Conservation (phyloP, 2,329 filamentous ascomycete genomes). For the Nigrospora sphaerica region DNA sequence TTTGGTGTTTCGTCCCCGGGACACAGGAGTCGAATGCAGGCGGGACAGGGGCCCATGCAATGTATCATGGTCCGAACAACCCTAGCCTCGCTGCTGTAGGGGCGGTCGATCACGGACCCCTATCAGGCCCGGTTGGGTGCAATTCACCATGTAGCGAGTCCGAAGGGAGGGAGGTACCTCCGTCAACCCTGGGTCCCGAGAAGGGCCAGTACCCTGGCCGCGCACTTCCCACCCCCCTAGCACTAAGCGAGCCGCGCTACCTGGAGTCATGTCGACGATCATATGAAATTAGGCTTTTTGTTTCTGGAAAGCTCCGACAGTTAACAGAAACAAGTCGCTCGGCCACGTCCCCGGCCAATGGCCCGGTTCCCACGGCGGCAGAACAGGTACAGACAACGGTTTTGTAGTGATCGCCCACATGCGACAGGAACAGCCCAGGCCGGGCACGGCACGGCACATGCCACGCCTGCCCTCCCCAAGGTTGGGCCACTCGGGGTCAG, state of each 20-base stretch:
- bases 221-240: slow-evolving; percentile 14
- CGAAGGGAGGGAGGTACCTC: not conserved
- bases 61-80: too few relatives aligned
- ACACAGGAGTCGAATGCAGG: not conserved
- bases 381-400: too few relatives aligned
- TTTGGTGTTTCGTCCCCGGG: slow-evolving; percentile 1
- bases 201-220: slow-evolving; percentile 11
- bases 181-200: slow-evolving; percentile 1
- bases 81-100: too few relatives aligned
- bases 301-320: slow-evolving; percentile 10
- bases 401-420: too few relatives aligned
- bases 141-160: not conserved
- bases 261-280: slow-evolving; percentile 17
- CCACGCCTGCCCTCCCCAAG: too few relatives aligned
- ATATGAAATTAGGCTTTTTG: slow-evolving; percentile 18
- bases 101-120: slow-evolving; percentile 19
- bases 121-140: not conserved
- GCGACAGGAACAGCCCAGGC: too few relatives aligned
- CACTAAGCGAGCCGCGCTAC: slow-evolving; percentile 17
- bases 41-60: too few relatives aligned
- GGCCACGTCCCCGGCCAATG: not conserved
- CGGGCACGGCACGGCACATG: too few relatives aligned
- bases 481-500: too few relatives aligned
- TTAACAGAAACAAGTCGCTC: slow-evolving; percentile 1
- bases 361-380: too few relatives aligned